Conservation (phyloP, 768 basidiomycete species). For the Roridomyces roridus region DNA sequence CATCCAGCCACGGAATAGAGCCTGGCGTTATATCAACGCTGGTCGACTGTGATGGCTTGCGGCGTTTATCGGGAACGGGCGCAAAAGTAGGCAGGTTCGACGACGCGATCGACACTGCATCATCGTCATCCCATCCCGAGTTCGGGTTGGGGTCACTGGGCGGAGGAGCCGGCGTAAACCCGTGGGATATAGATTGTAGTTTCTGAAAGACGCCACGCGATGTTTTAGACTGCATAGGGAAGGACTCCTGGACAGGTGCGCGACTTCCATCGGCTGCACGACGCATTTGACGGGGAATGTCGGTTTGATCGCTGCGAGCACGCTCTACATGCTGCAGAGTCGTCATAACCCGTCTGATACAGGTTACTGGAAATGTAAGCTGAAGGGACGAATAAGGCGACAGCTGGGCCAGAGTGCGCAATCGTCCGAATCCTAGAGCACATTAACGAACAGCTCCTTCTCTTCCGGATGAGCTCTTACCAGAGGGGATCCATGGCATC, state of each 20-base stretch:
- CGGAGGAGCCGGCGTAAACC: too few species aligned
- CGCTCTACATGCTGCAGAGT: conserved; percentile 45
- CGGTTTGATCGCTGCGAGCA: conserved; percentile 35
- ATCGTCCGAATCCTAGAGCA: conserved; percentile 62
- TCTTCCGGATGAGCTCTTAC: conserved; percentile 48
- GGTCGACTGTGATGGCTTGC: conserved; percentile 23
- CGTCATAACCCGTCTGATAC: conserved; percentile 42
- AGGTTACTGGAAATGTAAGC: conserved; percentile 53
- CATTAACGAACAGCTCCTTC: not conserved
- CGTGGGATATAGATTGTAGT: too few species aligned
- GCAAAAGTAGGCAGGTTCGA: conserved; percentile 42
- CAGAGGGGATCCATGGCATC: conserved; percentile 65
- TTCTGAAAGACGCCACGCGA: too few species aligned
- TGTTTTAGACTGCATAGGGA: too few species aligned
- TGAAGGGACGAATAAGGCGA: conserved; percentile 54
- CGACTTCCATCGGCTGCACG: not conserved
- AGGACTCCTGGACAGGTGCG: too few species aligned
- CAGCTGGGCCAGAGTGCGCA: conserved; percentile 62
- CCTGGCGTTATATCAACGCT: conserved; percentile 15
- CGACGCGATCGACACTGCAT: conserved; percentile 34
- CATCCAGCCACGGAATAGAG: conserved; percentile 15
- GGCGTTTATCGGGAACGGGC: not conserved
- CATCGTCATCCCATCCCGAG: conserved; percentile 16
- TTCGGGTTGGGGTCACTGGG: conserved; percentile 9
- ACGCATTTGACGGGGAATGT: conserved; percentile 13